Base-by-base conservation (phyloP, 2,329 filamentous ascomycete genomes). In the Microcera coccophila region DNA sequence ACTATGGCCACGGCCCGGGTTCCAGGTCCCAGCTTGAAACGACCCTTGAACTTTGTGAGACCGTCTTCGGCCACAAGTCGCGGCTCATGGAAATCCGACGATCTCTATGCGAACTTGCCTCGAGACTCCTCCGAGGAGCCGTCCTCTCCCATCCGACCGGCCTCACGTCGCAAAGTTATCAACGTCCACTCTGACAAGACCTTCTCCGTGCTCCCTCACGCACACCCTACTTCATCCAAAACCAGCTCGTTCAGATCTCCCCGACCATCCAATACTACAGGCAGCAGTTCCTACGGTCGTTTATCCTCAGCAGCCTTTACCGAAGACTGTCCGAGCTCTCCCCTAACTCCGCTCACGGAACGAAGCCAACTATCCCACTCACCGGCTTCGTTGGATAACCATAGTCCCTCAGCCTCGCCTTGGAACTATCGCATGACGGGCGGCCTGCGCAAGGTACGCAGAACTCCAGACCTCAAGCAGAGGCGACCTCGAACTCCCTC, bases 181-280 rank as follows among this genome's bases (percentile, higher is more conserved):
- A 70, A 69, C 40, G 63, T 81, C 20, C 69, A 80, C 52, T 60
- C 75, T 5, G 74, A 81, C 60, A 79, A 79, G 62, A 81, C 78
- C 4, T 81, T 82, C 53, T 78, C 76, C 14, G 61, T 81, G 42
- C 48, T 71, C 48, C 62, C 61, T 58, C 55, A 72, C 33, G 45
- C 58, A n/a, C 44, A 46, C 26, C 56, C 58, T 10, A 44, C 51
- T 11, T 61, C 58, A 5, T 65, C 61, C 9, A 52, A 54, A 43
- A 54, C 58, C 12, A 49, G 60, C n/a, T 64, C 62, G 15, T 47
- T 60, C 15, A 58, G 59, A 49, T 74, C 75, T 9, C 63, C 68
- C 24, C 65, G 63, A 14, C 58, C 70, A 36, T 75, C 72, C 28
- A 67, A 68, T 31, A 70, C 74, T 15, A 69, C 70, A 16, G 67